Evolutionary conservation across 164 flowering plant species (phyloP).

Genomic region (Taxillus chinensis): DNA sequence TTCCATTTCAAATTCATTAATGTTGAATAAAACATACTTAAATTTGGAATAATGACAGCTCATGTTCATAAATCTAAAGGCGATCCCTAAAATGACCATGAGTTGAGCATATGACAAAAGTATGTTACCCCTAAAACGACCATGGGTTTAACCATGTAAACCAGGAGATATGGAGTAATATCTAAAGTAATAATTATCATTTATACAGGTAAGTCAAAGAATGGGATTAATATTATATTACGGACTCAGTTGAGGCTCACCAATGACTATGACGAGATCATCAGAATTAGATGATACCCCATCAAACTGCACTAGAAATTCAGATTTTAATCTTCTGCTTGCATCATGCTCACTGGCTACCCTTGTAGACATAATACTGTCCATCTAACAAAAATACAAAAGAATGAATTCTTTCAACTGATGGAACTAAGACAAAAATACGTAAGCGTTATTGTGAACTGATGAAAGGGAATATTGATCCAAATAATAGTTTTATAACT

Average conservation of each 20-base stretch:
- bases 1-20: too few relatives aligned
- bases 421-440: too few relatives aligned
- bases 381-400: slow-evolving; percentile 47
- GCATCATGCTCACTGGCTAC: slow-evolving; percentile 83
- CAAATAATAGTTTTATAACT: neutral
- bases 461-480: neutral
- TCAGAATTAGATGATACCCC: slow-evolving; percentile 83
- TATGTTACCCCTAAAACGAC: too few relatives aligned
- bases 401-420: neutral
- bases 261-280: slow-evolving; percentile 86
- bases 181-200: too few relatives aligned
- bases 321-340: slow-evolving; percentile 95
- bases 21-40: too few relatives aligned
- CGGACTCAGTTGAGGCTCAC: slow-evolving; percentile 27
- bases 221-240: neutral
- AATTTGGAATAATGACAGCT: too few relatives aligned
- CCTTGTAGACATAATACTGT: slow-evolving; percentile 93
- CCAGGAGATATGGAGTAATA: too few relatives aligned
- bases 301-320: slow-evolving; percentile 94
- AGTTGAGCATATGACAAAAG: too few relatives aligned
- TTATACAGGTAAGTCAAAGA: too few relatives aligned
- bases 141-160: too few relatives aligned
- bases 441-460: neutral
- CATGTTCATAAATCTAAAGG: too few relatives aligned
- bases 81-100: too few relatives aligned